Evolutionary conservation across 352 stramenopile genomes (phyloP).

Genomic region (Pythium dissotocum): DNA sequence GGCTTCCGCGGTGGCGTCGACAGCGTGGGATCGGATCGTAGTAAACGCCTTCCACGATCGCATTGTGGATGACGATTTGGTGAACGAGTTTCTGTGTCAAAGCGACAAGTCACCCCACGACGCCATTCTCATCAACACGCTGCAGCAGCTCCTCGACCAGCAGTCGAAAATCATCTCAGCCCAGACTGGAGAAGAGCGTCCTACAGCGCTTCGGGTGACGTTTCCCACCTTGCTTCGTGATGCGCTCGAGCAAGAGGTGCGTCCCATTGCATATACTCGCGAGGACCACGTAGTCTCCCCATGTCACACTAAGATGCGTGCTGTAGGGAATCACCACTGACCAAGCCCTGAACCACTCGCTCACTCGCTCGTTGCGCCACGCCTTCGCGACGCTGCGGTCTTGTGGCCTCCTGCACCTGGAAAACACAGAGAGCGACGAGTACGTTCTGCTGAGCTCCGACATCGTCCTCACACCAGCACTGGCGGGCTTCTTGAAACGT

Average conservation of each 20-base stretch:
- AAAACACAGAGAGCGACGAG: conserved; percentile 49
- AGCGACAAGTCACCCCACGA: conserved; percentile 28
- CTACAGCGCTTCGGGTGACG: conserved; percentile 8
- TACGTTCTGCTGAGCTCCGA: conserved; percentile 63
- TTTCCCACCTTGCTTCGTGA: conserved; percentile 17
- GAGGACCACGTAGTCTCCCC: not conserved
- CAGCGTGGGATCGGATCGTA: conserved; percentile 43
- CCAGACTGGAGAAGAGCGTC: not conserved
- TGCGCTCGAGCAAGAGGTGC: conserved; percentile 14
- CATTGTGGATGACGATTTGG: conserved; percentile 26
- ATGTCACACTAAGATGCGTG: not conserved
- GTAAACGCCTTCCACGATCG: conserved; percentile 50
- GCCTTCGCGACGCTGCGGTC: conserved; percentile 46
- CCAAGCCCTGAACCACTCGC: conserved; percentile 11
- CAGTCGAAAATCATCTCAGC: conserved; percentile 18
- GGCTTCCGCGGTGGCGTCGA: not conserved
- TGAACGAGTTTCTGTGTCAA: conserved; percentile 33
- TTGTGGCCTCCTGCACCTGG: conserved; percentile 55
- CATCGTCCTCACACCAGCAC: conserved; percentile 40
- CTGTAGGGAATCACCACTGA: conserved; percentile 4
- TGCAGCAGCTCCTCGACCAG: conserved; percentile 34
- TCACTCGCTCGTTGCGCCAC: conserved; percentile 35
- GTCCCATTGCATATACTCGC: not conserved
- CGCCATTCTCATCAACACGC: conserved; percentile 34
- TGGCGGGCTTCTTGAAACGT: conserved; percentile 46